Evolutionary conservation across 1,139 yeast genomes (phyloP).

Genomic region (Debaryomyces sp.): DNA sequence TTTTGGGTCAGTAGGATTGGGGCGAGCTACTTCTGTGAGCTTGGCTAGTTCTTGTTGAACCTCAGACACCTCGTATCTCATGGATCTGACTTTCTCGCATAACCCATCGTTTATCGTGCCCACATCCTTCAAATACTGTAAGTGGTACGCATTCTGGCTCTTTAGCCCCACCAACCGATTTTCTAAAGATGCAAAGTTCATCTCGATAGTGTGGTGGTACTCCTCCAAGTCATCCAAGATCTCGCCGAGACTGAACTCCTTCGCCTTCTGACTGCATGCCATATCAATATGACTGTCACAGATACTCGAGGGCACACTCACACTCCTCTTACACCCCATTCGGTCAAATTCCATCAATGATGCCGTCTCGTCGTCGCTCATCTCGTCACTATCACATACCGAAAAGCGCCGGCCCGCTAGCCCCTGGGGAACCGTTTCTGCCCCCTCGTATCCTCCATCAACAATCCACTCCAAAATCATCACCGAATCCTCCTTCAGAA

Average conservation of each 20-base stretch:
- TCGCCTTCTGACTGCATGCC: neutral
- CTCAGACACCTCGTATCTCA: neutral
- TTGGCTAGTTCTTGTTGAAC: slow-evolving; percentile 1
- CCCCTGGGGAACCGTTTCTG: neutral
- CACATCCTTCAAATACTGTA: slow-evolving; percentile 2
- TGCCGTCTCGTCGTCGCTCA: slow-evolving; percentile 8
- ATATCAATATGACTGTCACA: slow-evolving; percentile 2
- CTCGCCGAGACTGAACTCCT: slow-evolving; percentile 2
- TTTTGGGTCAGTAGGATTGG: neutral
- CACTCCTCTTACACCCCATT: slow-evolving; percentile 3
- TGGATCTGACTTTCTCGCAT: neutral
- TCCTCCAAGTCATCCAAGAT: slow-evolving; percentile 7
- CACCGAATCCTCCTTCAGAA: slow-evolving; percentile 1
- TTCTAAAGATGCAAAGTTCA: slow-evolving; percentile 8
- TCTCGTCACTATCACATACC: slow-evolving; percentile 5
- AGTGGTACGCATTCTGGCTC: slow-evolving; percentile 5
- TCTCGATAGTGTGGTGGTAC: slow-evolving; percentile 7
- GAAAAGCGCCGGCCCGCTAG: neutral
- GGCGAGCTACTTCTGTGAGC: neutral
- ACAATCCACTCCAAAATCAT: neutral
- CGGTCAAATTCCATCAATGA: slow-evolving; percentile 8
- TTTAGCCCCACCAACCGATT: slow-evolving; percentile 3
- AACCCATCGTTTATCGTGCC: neutral
- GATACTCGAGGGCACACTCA: slow-evolving; percentile 8
- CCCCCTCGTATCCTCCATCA: neutral